Conservation (phyloP, 352 stramenopile species). For the Globisporangium megalacanthum region DNA sequence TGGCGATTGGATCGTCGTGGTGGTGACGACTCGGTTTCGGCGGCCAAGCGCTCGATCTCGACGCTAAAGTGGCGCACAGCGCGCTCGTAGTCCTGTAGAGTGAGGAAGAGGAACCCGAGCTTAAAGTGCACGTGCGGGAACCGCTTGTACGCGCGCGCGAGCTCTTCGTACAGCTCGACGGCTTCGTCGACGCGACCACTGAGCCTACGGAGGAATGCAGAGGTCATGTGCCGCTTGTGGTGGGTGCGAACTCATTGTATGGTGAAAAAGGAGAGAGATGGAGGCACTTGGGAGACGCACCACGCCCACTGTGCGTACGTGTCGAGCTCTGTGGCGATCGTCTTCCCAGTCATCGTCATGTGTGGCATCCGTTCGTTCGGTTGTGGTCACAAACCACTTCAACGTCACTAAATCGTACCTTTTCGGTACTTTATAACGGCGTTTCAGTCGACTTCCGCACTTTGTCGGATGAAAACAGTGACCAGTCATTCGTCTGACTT, state of each 20-base stretch:
- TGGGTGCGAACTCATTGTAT: not conserved
- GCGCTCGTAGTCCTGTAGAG: constrained; percentile 20
- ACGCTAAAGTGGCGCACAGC: constrained; percentile 32
- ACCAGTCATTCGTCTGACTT: no score
- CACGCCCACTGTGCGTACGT: constrained; percentile 46
- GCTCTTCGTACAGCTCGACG: constrained; percentile 40
- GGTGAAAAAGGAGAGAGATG: not conserved
- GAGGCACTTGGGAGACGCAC: constrained; percentile 12
- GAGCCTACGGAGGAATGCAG: constrained; percentile 21
- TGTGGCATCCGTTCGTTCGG: not conserved
- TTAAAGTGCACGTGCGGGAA: constrained; percentile 57
- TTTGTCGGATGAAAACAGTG: no score
- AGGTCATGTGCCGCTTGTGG: not conserved
- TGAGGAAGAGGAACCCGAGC: constrained; percentile 39
- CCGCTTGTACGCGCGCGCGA: constrained; percentile 26
- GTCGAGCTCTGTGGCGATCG: constrained; percentile 26
- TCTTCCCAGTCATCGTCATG: not conserved
- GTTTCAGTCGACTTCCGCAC: no score
- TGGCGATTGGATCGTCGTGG: not conserved
- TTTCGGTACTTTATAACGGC: no score
- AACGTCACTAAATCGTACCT: no score
- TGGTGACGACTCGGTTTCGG: not conserved
- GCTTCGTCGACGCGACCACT: constrained; percentile 38
- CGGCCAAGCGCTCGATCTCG: constrained; percentile 30
- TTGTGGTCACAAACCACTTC: no score